Evolutionary conservation across 1,284 basidiomycete species (phyloP).

Genomic region (Trametes hirsuta): DNA sequence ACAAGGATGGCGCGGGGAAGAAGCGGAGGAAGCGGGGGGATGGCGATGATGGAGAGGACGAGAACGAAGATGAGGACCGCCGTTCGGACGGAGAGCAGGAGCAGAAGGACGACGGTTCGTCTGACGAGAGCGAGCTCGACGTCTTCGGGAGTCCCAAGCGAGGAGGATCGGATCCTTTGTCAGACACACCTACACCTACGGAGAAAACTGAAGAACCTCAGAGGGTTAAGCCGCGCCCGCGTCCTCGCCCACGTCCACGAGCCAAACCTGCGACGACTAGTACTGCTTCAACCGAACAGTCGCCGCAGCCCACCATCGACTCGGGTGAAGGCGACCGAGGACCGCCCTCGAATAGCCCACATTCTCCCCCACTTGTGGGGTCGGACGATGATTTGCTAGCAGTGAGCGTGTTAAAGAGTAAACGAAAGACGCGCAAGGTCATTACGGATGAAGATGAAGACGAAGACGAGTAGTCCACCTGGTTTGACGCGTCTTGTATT

Average conservation of each 20-base stretch:
- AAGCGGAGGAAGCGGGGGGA: slow-evolving; percentile 29
- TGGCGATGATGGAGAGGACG: slow-evolving; percentile 14
- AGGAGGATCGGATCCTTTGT: slow-evolving; percentile 23
- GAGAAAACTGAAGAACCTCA: slow-evolving; percentile 11
- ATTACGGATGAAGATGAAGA: slow-evolving; percentile 24
- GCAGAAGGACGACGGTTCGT: slow-evolving; percentile 9
- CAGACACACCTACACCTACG: slow-evolving; percentile 26
- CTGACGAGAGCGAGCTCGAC: slow-evolving; percentile 29
- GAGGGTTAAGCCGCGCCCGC: slow-evolving; percentile 29
- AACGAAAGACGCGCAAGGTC: slow-evolving; percentile 12
- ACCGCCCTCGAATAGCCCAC: not conserved
- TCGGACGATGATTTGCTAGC: slow-evolving; percentile 17
- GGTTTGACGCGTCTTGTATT: not conserved
- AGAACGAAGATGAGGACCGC: slow-evolving; percentile 2
- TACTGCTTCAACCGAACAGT: not conserved
- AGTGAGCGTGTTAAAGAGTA: not conserved
- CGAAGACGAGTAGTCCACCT: slow-evolving; percentile 5
- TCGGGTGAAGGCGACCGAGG: not conserved
- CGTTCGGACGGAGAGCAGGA: slow-evolving; percentile 20
- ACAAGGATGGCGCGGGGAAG: slow-evolving; percentile 31
- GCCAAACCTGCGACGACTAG: not conserved
- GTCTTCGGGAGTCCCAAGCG: slow-evolving; percentile 30
- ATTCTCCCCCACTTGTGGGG: not conserved
- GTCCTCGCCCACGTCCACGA: slow-evolving; percentile 30
- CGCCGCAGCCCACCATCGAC: not conserved